Conservation (phyloP, 306 rosid species). For the Cucurbita ficifolia region DNA sequence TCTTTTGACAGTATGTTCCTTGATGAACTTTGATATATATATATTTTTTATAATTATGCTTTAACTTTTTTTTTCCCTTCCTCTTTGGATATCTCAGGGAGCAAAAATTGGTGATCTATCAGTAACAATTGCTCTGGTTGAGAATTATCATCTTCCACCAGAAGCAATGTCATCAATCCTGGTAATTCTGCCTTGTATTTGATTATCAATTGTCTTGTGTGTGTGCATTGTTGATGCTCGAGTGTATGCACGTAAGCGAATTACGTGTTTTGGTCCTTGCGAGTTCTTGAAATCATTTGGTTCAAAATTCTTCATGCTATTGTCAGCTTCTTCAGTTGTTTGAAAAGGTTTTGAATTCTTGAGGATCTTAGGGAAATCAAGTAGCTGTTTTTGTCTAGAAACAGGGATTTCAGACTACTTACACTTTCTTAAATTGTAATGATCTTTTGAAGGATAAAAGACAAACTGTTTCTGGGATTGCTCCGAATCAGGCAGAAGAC, state of each 20-base stretch:
- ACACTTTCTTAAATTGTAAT: neutral
- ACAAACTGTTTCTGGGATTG: conserved; percentile 16
- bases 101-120: conserved; percentile 41
- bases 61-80: neutral
- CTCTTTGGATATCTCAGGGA: conserved; percentile 31
- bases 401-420: neutral
- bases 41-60: too few species aligned
- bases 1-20: conserved; percentile 48
- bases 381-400: neutral
- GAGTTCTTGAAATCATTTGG: neutral
- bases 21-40: neutral
- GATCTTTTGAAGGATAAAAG: conserved; percentile 25
- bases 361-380: neutral
- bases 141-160: conserved; percentile 68
- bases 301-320: neutral
- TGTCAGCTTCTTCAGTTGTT: neutral
- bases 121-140: conserved; percentile 45
- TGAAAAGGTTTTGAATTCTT: neutral
- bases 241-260: neutral
- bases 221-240: neutral
- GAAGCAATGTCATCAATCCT: conserved; percentile 36
- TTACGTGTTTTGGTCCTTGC: neutral
- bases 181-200: conserved; percentile 20
- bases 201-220: neutral
- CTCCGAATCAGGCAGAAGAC: conserved; percentile 55